phyloP scores from a whole-genome alignment of 2,329 filamentous ascomycete genomes.

The Alternaria hordeiaustralica region DNA sequence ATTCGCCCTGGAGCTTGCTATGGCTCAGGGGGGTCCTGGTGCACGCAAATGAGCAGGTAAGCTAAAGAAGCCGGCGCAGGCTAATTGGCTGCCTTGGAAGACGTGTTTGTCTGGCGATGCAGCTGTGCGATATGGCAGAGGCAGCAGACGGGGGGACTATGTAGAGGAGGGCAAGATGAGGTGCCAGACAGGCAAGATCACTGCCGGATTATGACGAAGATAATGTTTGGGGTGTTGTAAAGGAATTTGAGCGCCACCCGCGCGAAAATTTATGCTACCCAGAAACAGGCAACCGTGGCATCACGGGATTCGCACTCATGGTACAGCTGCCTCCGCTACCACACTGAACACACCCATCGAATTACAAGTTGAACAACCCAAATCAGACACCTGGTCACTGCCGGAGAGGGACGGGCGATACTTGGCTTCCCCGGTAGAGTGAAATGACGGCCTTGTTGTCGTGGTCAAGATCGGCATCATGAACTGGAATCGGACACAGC shows the following conservation, averaged over 20 bases:
- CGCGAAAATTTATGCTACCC: no score
- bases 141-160: neutral
- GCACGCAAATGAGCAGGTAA: conserved; percentile 38
- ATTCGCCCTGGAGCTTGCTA: conserved; percentile 7
- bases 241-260: no score
- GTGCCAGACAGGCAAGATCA: neutral
- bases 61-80: conserved; percentile 5
- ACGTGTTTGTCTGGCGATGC: conserved; percentile 2
- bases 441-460: neutral
- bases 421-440: neutral
- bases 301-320: no score
- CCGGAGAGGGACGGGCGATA: conserved; percentile 3
- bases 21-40: conserved; percentile 25
- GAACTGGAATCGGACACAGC: conserved; percentile 8
- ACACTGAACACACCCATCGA: no score
- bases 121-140: conserved; percentile 2
- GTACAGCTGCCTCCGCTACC: no score
- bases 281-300: no score
- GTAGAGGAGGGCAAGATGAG: neutral
- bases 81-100: conserved; percentile 5
- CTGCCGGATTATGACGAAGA: neutral
- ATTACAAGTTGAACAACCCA: no score
- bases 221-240: no score
- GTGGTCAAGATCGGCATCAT: conserved; percentile 10
- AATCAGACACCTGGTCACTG: neutral